Evolutionary conservation across 352 stramenopile genomes (phyloP).

Genomic region (Phytophthora crassamura): DNA sequence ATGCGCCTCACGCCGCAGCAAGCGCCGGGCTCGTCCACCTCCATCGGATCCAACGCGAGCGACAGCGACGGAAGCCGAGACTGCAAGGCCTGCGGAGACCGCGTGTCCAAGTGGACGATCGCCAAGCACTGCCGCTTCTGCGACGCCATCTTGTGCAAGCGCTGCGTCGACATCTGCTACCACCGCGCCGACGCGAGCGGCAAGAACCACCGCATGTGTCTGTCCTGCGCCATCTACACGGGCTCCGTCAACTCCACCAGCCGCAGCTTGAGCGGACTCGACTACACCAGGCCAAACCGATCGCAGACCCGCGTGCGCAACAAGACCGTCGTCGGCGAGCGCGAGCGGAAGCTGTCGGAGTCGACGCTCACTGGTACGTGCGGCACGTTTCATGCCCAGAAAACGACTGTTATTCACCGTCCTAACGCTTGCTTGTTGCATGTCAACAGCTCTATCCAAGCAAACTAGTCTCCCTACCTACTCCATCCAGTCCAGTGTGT

Average conservation of each 20-base stretch:
- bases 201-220: slow-evolving; percentile 69
- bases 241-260: slow-evolving; percentile 27
- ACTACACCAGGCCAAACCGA: slow-evolving; percentile 18
- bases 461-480: slow-evolving; percentile 31
- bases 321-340: slow-evolving; percentile 17
- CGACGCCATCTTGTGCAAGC: slow-evolving; percentile 68
- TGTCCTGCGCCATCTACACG: slow-evolving; percentile 50
- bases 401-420: background rate
- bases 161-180: slow-evolving; percentile 63
- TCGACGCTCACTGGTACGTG: slow-evolving; percentile 27
- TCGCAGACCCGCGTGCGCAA: slow-evolving; percentile 17
- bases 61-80: slow-evolving; percentile 32
- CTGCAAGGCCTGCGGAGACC: slow-evolving; percentile 61
- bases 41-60: slow-evolving; percentile 17
- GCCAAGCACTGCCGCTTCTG: slow-evolving; percentile 70
- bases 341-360: slow-evolving; percentile 21
- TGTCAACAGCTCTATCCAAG: slow-evolving; percentile 27
- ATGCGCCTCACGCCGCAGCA: slow-evolving; percentile 41
- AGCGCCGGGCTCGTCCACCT: slow-evolving; percentile 18
- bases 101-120: slow-evolving; percentile 70
- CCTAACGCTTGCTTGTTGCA: background rate
- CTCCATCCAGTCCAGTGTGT: slow-evolving; percentile 31
- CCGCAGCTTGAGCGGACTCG: slow-evolving; percentile 21
- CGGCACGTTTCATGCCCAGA: background rate
- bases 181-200: slow-evolving; percentile 38